Evolutionary conservation across 2,329 filamentous ascomycete genomes (phyloP).

Genomic region (Fusarium pseudograminearum): DNA sequence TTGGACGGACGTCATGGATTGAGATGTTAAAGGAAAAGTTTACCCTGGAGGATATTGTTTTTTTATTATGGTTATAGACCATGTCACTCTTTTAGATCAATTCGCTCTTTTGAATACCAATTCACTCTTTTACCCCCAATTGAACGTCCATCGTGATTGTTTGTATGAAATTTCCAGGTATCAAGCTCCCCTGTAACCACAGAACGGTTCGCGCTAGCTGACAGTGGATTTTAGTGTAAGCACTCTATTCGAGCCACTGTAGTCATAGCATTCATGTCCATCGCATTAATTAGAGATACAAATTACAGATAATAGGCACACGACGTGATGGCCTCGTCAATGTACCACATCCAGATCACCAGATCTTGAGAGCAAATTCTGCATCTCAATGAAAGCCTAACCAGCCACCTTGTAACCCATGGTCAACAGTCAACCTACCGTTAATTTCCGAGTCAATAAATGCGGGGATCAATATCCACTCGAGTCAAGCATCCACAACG

Average conservation of each 20-base stretch:
- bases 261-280: background rate
- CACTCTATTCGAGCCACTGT: background rate
- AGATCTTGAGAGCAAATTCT: background rate
- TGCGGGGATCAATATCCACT: conserved; percentile 1
- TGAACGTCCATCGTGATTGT: background rate
- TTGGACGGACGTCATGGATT: background rate
- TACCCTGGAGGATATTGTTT: background rate
- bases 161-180: background rate
- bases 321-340: too few species aligned
- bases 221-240: background rate
- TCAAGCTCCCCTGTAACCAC: too few species aligned
- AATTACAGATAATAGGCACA: background rate
- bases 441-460: conserved; percentile 19
- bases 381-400: background rate
- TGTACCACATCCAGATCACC: background rate
- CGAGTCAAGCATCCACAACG: conserved; percentile 20
- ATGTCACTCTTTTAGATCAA: background rate
- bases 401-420: background rate
- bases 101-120: background rate
- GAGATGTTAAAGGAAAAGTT: background rate
- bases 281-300: background rate
- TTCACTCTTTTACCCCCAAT: background rate
- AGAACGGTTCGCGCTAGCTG: background rate
- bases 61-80: background rate
- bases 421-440: background rate